Evolutionary conservation across 352 stramenopile species (phyloP).

Genomic region (Blastocystis sp.): DNA sequence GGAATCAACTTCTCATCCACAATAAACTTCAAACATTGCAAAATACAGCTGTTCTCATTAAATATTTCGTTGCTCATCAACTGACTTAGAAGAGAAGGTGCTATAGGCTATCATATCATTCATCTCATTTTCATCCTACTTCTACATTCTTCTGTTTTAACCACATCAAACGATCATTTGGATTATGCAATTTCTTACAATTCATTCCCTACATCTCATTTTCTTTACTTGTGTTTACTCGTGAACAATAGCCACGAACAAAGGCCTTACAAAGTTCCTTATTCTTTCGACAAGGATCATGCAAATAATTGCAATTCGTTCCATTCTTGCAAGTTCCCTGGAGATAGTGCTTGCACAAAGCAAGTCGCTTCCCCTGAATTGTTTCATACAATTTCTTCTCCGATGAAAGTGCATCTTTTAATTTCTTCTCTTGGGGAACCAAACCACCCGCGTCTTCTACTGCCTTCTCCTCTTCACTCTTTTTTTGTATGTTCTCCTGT

Average conservation of each 20-base stretch:
- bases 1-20: slow-evolving; percentile 60
- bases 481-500: slow-evolving; percentile 8
- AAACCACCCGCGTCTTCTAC: slow-evolving; percentile 8
- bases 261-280: slow-evolving; percentile 47
- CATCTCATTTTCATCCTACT: neutral
- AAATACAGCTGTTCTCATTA: slow-evolving; percentile 67
- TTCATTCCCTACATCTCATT: slow-evolving; percentile 22
- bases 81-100: slow-evolving; percentile 25
- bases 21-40: slow-evolving; percentile 66
- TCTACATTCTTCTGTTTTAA: slow-evolving; percentile 59
- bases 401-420: neutral
- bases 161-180: slow-evolving; percentile 55
- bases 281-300: slow-evolving; percentile 65
- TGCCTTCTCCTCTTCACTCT: slow-evolving; percentile 2
- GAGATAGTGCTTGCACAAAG: slow-evolving; percentile 57
- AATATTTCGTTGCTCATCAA: slow-evolving; percentile 26
- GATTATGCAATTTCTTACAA: slow-evolving; percentile 57
- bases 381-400: neutral
- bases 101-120: slow-evolving; percentile 6
- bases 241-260: slow-evolving; percentile 40
- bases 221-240: neutral
- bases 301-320: slow-evolving; percentile 28
- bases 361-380: neutral
- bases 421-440: neutral
- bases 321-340: slow-evolving; percentile 29